Evolutionary conservation across 345 rosid genomes (phyloP), one percentile per base, ranked within the genome.

Genomic region (Firmiana major): DNA sequence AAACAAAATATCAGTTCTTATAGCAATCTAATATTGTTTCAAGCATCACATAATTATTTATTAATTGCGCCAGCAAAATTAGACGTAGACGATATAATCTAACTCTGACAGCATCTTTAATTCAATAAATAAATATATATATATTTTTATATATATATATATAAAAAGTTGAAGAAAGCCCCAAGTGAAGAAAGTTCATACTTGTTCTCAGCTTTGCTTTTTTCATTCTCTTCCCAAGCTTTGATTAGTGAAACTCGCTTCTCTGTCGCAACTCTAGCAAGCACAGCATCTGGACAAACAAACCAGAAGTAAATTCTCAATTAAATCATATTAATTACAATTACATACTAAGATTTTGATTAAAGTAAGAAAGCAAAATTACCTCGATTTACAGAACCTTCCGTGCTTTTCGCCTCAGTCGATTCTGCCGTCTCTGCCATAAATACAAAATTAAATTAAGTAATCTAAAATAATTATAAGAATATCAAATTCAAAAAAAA

Each of bases 191-290:
- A 64, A 57, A 68, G 70, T 28, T 22, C 69, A 21, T 69, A 93
- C 99, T 91, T 93, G 88, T 96, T 93, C 81, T 93, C 97, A 68
- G 91, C 95, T 87, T 90, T 93, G 79, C 90, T 83, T 86, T 91
- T 96, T 65, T 96, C 99, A 75, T 93, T 93, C 57, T 96, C 99
- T 83, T 96, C 99, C 98, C 99, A 96, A 45, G 99, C 99, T 84
- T 54, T 91, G 81, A 93, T 77, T 2, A 96, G 92, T 67, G 97
- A 92, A 12, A 89, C 21, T 81, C 84, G 87, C 86, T 93, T 96
- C 82, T 93, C 89, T 53, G 90, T 84, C 79, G 83, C 95, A 71
- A 96, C 94, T 84, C 85, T 93, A 42, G 83, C 97, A 63, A 96
- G 93, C 72, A 81, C 88, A 75, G 86, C 84, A 87, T 96, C 99